Percentiles rank a stretch among this genome's conserved stretches.
Conservation (phyloP, 75 land plant species). For the Cupressus sempervirens region DNA sequence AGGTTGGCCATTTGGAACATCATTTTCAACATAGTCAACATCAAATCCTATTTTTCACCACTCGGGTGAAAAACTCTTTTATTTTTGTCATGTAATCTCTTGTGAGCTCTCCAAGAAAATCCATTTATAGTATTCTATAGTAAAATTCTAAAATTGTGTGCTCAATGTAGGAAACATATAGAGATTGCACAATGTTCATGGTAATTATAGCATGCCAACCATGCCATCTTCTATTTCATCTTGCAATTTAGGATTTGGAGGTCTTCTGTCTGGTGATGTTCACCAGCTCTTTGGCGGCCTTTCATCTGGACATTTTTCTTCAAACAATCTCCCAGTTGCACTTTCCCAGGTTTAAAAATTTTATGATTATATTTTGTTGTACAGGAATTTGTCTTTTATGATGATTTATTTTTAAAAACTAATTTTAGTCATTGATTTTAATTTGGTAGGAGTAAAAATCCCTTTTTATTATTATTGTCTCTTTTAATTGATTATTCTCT, state of each 20-base stretch:
- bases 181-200: conserved; percentile 47
- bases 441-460: neutral
- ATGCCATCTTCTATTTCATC: conserved; percentile 37
- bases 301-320: conserved; percentile 30
- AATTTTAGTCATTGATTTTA: neutral
- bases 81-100: neutral
- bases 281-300: conserved; percentile 39
- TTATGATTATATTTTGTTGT: neutral
- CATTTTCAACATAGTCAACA: conserved; percentile 39
- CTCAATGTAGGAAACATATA: conserved; percentile 29
- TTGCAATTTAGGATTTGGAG: conserved; percentile 35
- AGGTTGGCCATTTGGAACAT: conserved; percentile 33
- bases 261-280: conserved; percentile 31
- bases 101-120: neutral
- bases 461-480: too few species aligned
- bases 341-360: conserved; percentile 32
- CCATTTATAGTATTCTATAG: neutral
- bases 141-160: neutral
- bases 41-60: conserved; percentile 41
- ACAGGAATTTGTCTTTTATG: neutral
- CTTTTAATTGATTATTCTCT: neutral
- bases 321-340: conserved; percentile 41
- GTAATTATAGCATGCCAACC: conserved; percentile 41
- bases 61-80: conserved; percentile 21
- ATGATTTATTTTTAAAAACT: too few species aligned